These are phyloP conservation scores for Rhizopus delemar DNA, from an alignment of 371 early-diverging fungal species.

Conservation along the genomic window DNA sequence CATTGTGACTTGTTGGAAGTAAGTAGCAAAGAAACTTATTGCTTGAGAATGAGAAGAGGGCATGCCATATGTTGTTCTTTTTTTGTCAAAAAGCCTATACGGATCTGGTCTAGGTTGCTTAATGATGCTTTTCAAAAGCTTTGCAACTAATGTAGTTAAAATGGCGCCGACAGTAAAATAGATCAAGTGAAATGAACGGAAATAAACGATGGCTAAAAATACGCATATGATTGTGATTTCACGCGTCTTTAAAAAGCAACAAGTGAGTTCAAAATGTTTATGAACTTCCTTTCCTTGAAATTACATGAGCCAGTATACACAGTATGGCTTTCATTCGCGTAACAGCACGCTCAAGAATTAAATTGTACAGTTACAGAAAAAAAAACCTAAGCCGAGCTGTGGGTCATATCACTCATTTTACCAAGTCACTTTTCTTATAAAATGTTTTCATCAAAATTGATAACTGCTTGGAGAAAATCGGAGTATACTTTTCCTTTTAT, in stretches of 20 bases:
- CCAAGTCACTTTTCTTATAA: too few relatives aligned
- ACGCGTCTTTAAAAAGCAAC: constrained; percentile 11
- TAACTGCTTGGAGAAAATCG: too few relatives aligned
- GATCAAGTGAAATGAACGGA: constrained; percentile 34
- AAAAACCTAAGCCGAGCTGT: too few relatives aligned
- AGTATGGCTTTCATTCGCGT: constrained; percentile 1
- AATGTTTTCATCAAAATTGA: too few relatives aligned
- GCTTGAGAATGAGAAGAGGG: constrained; percentile 76
- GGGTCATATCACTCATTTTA: too few relatives aligned
- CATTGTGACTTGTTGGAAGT: constrained; percentile 34
- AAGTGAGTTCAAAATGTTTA: background rate
- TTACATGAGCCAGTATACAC: constrained; percentile 15
- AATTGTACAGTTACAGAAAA: background rate
- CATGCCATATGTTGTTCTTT: constrained; percentile 63
- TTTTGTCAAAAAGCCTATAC: background rate
- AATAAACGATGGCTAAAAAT: constrained; percentile 26
- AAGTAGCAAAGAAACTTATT: constrained; percentile 69
- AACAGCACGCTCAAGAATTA: background rate
- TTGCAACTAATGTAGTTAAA: constrained; percentile 35
- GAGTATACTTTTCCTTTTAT: too few relatives aligned
- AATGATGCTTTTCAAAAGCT: constrained; percentile 48
- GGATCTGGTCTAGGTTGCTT: constrained; percentile 46
- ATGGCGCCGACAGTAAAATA: constrained; percentile 34
- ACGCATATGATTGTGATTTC: constrained; percentile 15
- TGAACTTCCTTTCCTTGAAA: background rate